Percentiles rank a stretch among this genome's conserved stretches.
Conservation (phyloP, 1,284 basidiomycete genomes). For the Phellopilus nigrolimitatus region DNA sequence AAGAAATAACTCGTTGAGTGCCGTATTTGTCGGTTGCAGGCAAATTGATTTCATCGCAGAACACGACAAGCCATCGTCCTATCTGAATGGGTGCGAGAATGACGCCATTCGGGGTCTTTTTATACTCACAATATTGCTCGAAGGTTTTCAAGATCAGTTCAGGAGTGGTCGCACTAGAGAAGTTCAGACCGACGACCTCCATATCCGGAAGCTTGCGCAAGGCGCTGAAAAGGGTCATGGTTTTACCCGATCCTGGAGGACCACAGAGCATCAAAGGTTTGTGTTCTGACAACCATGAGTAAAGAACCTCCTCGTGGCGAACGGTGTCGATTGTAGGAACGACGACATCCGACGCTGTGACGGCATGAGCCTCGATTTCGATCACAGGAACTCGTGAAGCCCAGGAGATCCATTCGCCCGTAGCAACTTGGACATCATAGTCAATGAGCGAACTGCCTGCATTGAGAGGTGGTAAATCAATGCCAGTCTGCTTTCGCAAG, state of each 20-base stretch:
- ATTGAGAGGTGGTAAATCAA: slow-evolving; percentile 78
- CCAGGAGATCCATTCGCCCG: slow-evolving; percentile 91
- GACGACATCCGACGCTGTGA: slow-evolving; percentile 94
- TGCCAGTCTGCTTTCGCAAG: slow-evolving; percentile 78
- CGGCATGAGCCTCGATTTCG: slow-evolving; percentile 95
- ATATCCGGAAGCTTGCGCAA: slow-evolving; percentile 96
- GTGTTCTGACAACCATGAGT: slow-evolving; percentile 98
- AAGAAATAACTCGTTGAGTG: slow-evolving; percentile 97
- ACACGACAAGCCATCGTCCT: slow-evolving; percentile 97
- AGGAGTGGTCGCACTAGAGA: slow-evolving; percentile 98
- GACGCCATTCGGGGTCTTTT: slow-evolving; percentile 96
- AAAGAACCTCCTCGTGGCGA: slow-evolving; percentile 96
- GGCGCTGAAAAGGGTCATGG: slow-evolving; percentile 99
- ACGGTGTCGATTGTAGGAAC: slow-evolving; percentile 99
- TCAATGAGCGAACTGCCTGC: slow-evolving; percentile 88
- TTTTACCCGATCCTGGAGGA: slow-evolving; percentile 98
- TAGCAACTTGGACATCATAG: slow-evolving; percentile 87
- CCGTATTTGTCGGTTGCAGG: slow-evolving; percentile 98
- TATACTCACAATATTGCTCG: slow-evolving; percentile 99
- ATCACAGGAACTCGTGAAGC: slow-evolving; percentile 88
- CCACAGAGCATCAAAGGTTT: slow-evolving; percentile 98
- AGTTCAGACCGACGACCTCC: slow-evolving; percentile 98
- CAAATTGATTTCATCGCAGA: slow-evolving; percentile 99
- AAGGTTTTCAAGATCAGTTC: slow-evolving; percentile 99
- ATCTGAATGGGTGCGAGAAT: slow-evolving; percentile 92